Evolutionary conservation across 1,284 basidiomycete genomes (phyloP), one percentile per base, ranked within the genome.

Genomic region (Boletus nobilissimus): DNA sequence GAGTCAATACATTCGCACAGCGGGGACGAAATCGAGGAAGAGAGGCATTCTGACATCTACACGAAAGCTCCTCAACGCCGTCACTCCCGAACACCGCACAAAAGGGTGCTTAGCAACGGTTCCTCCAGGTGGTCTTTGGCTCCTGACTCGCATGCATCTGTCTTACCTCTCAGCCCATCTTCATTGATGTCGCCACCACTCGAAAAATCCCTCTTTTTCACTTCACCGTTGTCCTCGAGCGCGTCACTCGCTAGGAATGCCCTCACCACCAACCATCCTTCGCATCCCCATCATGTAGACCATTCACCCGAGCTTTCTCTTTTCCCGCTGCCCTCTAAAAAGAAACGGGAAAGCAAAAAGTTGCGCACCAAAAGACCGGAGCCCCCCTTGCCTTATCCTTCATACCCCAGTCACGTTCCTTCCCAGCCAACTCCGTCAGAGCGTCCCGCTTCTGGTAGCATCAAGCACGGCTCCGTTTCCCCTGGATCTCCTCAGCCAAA

Each of bases 141-240:
- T 65, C 67, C 82, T 11, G 78, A 84, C 48, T 62, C 54, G 0
- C 82, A 85, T n/a, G 77, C 73, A 5, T 82, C 77, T 4, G 72
- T 85, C 39, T 70, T 84, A 18, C 85, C 84, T 7, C 78, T 74
- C n/a, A 83, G 82, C 63, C 84, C 85, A 13, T 79, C 85, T 7
- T 79, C 76, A 19, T 54, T 86, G 43, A 86, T 79, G 84, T 85
- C 84, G 11, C 78, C 82, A 3, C 84, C 83, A 14, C 84, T 85
- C 38, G 84, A 82, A 57, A 79, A 75, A 57, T 76, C 79, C 0
- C 80, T 85, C 36, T 86, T 85, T 70, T 85, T 85, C 60, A 82
- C 84, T 0, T 80, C 84, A 19, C 62, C 84, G 2, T 46, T 72
- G 36, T 79, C 82, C 29, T 79, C 77, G 51, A 78, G 74, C 22